Evolutionary conservation across 345 rosid genomes (phyloP).

Genomic region (Nasturtium officinale): DNA sequence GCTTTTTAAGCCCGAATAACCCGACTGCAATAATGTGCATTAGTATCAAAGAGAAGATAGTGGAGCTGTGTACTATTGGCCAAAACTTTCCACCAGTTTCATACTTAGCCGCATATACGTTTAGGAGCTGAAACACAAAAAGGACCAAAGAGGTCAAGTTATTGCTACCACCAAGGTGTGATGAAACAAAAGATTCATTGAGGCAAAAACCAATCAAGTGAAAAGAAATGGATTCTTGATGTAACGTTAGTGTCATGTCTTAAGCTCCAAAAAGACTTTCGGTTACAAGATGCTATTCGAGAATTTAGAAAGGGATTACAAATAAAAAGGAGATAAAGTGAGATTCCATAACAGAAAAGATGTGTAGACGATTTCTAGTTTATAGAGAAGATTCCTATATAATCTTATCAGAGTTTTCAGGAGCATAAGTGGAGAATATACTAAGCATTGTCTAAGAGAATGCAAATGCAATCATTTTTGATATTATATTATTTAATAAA

Average conservation of each 20-base stretch:
- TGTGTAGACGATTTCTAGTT: conserved; percentile 22
- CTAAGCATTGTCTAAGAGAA: conserved; percentile 35
- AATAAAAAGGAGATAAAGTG: conserved; percentile 2
- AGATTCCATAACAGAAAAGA: conserved; percentile 30
- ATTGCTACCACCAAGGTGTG: conserved; percentile 30
- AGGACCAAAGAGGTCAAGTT: conserved; percentile 15
- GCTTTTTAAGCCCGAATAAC: conserved; percentile 75
- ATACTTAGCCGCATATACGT: conserved; percentile 74
- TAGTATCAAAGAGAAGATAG: conserved; percentile 71
- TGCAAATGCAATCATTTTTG: conserved; percentile 29
- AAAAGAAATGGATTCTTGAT: conserved; percentile 33
- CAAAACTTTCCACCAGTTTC: conserved; percentile 80
- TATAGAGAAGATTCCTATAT: conserved; percentile 30
- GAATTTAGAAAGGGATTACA: conserved; percentile 21
- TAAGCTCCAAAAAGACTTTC: conserved; percentile 21
- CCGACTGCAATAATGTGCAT: conserved; percentile 91
- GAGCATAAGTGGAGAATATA: conserved; percentile 28
- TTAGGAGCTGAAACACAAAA: conserved; percentile 65
- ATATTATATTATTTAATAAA: conserved; percentile 8
- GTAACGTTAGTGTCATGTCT: conserved; percentile 29
- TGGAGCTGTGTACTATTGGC: conserved; percentile 77
- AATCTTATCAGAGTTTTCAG: conserved; percentile 26
- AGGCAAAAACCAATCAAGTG: conserved; percentile 29
- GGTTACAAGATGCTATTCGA: conserved; percentile 35
- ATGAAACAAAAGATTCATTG: not conserved